These are phyloP conservation scores for Russula sp. DNA, from an alignment of 768 basidiomycete species.

Conservation along the genomic window DNA sequence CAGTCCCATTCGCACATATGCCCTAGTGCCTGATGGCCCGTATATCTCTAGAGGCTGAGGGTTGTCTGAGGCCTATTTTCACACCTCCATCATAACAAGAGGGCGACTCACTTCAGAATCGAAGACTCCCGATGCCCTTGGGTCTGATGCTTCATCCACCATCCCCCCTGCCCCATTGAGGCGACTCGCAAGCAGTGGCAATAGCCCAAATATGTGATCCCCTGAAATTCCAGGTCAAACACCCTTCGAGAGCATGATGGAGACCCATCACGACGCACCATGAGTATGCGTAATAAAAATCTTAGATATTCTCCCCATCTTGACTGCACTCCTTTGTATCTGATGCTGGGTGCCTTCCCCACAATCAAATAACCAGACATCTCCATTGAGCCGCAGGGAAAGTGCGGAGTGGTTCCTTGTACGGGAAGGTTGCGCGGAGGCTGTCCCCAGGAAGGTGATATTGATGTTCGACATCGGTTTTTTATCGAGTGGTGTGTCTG, in stretches of 20 bases:
- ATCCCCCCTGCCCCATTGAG: conserved; percentile 71
- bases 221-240: conserved; percentile 36
- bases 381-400: conserved; percentile 54
- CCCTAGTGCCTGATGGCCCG: conserved; percentile 76
- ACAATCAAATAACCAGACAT: conserved; percentile 83
- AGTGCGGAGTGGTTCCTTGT: conserved; percentile 74
- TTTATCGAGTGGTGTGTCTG: neutral
- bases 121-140: conserved; percentile 33
- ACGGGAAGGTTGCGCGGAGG: conserved; percentile 72
- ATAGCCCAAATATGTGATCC: conserved; percentile 73
- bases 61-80: neutral
- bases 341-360: conserved; percentile 80
- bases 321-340: conserved; percentile 62
- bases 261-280: conserved; percentile 38
- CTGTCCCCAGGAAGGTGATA: conserved; percentile 73
- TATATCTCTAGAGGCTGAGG: conserved; percentile 71
- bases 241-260: neutral
- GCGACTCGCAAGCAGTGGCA: conserved; percentile 59
- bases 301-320: conserved; percentile 72
- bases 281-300: conserved; percentile 89
- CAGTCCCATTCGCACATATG: conserved; percentile 66
- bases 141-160: conserved; percentile 51
- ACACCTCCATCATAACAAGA: neutral
- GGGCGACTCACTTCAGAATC: conserved; percentile 13
- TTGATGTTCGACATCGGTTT: conserved; percentile 31